These are phyloP conservation scores for Elaeis oleifera DNA, from an alignment of 202 grass and related monocot species.

Conservation along the genomic window DNA sequence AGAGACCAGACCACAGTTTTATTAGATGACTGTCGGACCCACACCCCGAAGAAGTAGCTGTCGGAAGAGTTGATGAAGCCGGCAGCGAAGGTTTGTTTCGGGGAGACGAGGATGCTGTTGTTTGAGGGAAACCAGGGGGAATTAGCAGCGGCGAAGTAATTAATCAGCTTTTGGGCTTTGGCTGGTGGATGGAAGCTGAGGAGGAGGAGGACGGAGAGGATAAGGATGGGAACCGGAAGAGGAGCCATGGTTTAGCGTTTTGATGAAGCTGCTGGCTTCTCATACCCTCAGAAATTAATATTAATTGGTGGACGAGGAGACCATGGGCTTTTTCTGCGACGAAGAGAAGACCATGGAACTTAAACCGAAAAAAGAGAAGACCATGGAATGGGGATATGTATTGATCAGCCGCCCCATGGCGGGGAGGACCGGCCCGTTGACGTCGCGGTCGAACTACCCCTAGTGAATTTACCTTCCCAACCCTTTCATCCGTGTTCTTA, in stretches of 20 bases:
- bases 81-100: constrained; percentile 31
- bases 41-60: constrained; percentile 49
- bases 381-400: too few relatives aligned
- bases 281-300: too few relatives aligned
- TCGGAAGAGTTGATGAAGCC: constrained; percentile 25
- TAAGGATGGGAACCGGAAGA: background rate
- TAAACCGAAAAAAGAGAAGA: too few relatives aligned
- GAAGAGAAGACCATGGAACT: too few relatives aligned
- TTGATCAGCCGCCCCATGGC: too few relatives aligned
- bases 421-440: too few relatives aligned
- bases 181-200: background rate
- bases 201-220: constrained; percentile 4
- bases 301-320: too few relatives aligned
- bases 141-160: constrained; percentile 29
- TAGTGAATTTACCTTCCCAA: too few relatives aligned
- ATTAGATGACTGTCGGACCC: constrained; percentile 18
- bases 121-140: constrained; percentile 27
- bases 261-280: background rate
- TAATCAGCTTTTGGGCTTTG: background rate
- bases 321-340: too few relatives aligned
- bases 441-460: too few relatives aligned
- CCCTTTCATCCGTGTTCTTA: too few relatives aligned
- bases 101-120: constrained; percentile 42
- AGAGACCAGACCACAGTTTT: constrained; percentile 44
- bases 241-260: constrained; percentile 2